Percentiles rank a stretch among this genome's conserved stretches.
phyloP scores from a whole-genome alignment of 306 rosid genomes.

The Ormosia emarginata region DNA sequence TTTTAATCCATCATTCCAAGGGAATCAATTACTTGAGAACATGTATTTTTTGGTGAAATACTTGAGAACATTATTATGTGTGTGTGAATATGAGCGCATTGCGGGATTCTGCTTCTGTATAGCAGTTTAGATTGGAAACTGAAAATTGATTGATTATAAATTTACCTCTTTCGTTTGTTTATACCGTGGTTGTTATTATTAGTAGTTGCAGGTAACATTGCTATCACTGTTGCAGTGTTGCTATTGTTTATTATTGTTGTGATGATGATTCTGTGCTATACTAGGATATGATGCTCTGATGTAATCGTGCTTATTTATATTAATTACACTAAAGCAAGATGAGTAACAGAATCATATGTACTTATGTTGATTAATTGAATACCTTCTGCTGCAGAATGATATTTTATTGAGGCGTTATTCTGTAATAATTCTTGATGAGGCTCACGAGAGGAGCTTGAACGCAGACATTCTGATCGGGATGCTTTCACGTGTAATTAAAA shows the following conservation, averaged over 20 bases:
- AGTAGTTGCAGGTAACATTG: neutral
- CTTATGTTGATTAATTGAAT: slow-evolving; percentile 18
- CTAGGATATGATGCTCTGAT: neutral
- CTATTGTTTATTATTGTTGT: neutral
- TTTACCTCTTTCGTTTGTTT: neutral
- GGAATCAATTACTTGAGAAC: neutral
- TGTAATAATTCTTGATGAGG: slow-evolving; percentile 85
- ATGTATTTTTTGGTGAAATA: neutral
- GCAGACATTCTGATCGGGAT: slow-evolving; percentile 91
- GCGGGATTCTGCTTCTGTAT: neutral
- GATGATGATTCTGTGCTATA: slow-evolving; percentile 4
- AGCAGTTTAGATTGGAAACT: slow-evolving; percentile 4
- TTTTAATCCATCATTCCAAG: neutral
- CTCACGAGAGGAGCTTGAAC: slow-evolving; percentile 97
- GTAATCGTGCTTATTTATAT: neutral
- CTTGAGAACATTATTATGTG: neutral
- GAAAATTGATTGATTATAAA: neutral
- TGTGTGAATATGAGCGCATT: neutral
- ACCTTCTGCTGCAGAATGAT: slow-evolving; percentile 59
- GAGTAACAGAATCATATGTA: neutral
- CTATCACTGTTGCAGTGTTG: neutral
- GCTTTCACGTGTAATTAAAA: slow-evolving; percentile 70
- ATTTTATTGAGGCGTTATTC: slow-evolving; percentile 75
- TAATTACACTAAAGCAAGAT: neutral
- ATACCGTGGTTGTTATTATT: neutral